Percentiles rank a stretch among this genome's conserved stretches.
phyloP scores from a whole-genome alignment of 23 red algal species.

The Gracilaria domingensis region DNA sequence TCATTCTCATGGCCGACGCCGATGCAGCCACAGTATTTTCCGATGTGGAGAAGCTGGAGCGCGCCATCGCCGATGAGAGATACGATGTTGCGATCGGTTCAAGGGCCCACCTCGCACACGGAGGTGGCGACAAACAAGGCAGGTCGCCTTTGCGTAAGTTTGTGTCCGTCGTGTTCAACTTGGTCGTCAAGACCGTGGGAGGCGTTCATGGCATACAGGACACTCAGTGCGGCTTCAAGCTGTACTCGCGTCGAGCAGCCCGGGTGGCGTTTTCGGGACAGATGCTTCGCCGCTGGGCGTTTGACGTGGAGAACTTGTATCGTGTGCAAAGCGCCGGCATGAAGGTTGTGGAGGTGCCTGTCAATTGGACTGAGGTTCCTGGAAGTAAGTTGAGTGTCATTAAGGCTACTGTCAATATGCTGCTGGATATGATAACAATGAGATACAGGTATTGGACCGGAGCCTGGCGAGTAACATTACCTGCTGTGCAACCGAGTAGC shows the following conservation, averaged over 20 bases:
- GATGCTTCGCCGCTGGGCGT: conserved; percentile 91
- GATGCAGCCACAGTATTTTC: conserved; percentile 94
- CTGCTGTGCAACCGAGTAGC: conserved; percentile 6
- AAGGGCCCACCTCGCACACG: conserved; percentile 55
- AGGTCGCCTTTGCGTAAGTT: conserved; percentile 60
- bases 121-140: conserved; percentile 10
- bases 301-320: conserved; percentile 98
- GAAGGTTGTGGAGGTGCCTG: conserved; percentile 81
- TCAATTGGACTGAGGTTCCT: conserved; percentile 94
- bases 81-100: conserved; percentile 77
- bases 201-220: conserved; percentile 85
- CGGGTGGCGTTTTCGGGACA: conserved; percentile 73
- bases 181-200: conserved; percentile 71
- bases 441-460: conserved; percentile 77
- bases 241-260: conserved; percentile 82
- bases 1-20: conserved; percentile 96
- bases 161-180: conserved; percentile 80
- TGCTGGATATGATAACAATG: conserved; percentile 86
- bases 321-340: conserved; percentile 74
- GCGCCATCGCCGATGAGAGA: conserved; percentile 18
- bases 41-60: conserved; percentile 77
- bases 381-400: conserved; percentile 90
- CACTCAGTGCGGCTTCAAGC: conserved; percentile 99
- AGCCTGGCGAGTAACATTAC: conserved; percentile 71
- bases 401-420: conserved; percentile 86